phyloP scores from a whole-genome alignment of 192 early-diverging fungal genomes.

The Cetraspora pellucida region DNA sequence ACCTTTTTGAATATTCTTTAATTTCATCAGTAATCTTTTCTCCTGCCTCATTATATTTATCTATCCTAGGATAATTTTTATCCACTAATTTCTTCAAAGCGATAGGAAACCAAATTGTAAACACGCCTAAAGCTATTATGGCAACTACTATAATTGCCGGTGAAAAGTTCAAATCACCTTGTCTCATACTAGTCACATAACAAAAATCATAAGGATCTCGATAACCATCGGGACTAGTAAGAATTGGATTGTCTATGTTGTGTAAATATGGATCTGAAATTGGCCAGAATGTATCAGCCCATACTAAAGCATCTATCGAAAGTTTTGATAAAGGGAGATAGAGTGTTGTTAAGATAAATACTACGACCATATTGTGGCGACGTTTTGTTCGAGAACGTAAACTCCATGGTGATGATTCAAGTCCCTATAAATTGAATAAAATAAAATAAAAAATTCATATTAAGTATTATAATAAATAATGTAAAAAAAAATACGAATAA shows the following conservation, averaged over 20 bases:
- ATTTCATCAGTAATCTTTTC: constrained; percentile 37
- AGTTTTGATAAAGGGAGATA: constrained; percentile 46
- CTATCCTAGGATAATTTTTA: constrained; percentile 52
- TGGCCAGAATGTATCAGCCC: constrained; percentile 46
- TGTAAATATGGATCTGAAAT: constrained; percentile 41
- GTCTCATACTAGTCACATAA: constrained; percentile 49
- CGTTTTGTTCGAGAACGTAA: constrained; percentile 40
- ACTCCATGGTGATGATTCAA: constrained; percentile 42
- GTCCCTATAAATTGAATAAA: constrained; percentile 35
- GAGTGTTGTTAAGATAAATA: constrained; percentile 44
- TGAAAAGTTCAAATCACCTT: constrained; percentile 46
- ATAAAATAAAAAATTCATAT: not conserved
- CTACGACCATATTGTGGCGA: constrained; percentile 39
- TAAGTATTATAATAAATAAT: not conserved
- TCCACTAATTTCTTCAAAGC: constrained; percentile 41
- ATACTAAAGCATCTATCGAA: constrained; percentile 44
- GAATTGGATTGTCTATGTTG: constrained; percentile 36
- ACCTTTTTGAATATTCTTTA: constrained; percentile 48
- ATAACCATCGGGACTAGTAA: constrained; percentile 29
- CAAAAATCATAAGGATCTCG: constrained; percentile 43
- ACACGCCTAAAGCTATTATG: constrained; percentile 34
- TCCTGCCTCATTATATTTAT: constrained; percentile 44
- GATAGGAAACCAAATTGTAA: constrained; percentile 46
- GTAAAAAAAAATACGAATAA: not conserved
- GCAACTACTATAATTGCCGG: constrained; percentile 42